Base-by-base conservation (phyloP, 108 stramenopile genomes). In the Nitzschia sp. region DNA sequence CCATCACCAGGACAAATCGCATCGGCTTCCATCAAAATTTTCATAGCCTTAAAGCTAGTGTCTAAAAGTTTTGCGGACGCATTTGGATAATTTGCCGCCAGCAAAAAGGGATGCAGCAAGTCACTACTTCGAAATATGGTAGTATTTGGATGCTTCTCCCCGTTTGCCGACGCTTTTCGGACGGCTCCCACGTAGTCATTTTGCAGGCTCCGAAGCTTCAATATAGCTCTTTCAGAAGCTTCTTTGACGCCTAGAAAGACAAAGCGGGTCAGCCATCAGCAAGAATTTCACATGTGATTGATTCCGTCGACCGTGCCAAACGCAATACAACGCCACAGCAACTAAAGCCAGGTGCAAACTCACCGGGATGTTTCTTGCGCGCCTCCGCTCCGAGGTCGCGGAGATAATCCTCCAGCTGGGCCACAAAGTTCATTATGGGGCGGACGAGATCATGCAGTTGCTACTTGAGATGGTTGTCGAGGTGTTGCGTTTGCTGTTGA, bases 301-400 rank as follows among this genome's bases (percentile, higher is more conserved):
- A 19, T 29, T 25, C 23, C 46, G 34, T 16, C 2, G 29, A 23
- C 21, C 11, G n/a, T 15, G 45, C 59, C 61, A 26, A 22, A 23
- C 23, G 4, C 23, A 0, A 44, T 19, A 34, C 0, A 46, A 28
- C 21, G 28, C 25, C 2, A 68, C 57, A 72, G 30, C 29, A 72
- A 25, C n/a, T n/a, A 41, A 41, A 41, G 11, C 13, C 38, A 11
- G 11, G 13, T 11, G 6, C 3, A 38, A 56, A 63, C 85, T 11
- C 69, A 84, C 90, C 93, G 16, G 93, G 90, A 84, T 94, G 90
- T 54, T 84, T 85, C 71, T 86, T 87, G 36, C 93, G 83, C 25
- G 93, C 88, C 66, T 91, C 89, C 19, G 88, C 78, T 16, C 90
- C 90, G 69, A 94, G 70, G 73, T 94, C 93, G 38, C 93, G 88